Conservation (phyloP, 176 grass and related monocot genomes). For the Miscanthus lutarioriparius region DNA sequence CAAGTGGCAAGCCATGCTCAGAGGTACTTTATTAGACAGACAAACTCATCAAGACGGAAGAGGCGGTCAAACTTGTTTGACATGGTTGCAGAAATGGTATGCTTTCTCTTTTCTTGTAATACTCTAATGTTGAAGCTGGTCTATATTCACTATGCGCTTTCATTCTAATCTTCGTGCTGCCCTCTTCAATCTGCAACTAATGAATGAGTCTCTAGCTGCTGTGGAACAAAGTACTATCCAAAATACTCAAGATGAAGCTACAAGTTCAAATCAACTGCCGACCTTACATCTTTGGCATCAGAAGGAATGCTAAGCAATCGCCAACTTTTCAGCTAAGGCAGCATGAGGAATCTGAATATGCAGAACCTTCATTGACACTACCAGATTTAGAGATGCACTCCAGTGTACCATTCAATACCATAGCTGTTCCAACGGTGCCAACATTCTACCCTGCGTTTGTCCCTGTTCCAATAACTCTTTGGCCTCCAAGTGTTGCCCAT, state of each 20-base stretch:
- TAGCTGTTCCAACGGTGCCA: constrained; percentile 20
- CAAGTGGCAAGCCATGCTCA: constrained; percentile 98
- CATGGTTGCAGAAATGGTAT: constrained; percentile 78
- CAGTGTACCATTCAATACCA: constrained; percentile 24
- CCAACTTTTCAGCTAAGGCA: constrained; percentile 46
- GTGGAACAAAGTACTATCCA: constrained; percentile 32
- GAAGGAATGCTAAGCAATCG: constrained; percentile 39
- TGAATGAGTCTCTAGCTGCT: constrained; percentile 36
- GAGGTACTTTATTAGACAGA: constrained; percentile 92
- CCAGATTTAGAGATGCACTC: constrained; percentile 32
- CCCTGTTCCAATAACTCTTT: constrained; percentile 46
- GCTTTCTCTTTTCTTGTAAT: neutral
- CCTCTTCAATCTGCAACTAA: constrained; percentile 42
- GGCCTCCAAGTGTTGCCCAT: constrained; percentile 49
- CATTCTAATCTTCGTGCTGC: constrained; percentile 22
- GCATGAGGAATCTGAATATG: constrained; percentile 43
- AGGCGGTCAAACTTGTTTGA: too few species aligned
- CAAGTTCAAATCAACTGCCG: constrained; percentile 38
- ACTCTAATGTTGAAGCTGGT: neutral
- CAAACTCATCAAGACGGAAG: too few species aligned
- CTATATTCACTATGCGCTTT: constrained; percentile 8
- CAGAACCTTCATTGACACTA: constrained; percentile 20
- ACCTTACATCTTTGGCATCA: constrained; percentile 46
- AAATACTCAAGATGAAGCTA: constrained; percentile 45
- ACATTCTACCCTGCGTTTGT: constrained; percentile 55